Evolutionary conservation across 2,329 filamentous ascomycete species (phyloP).

Genomic region (Calonectria honghensis): DNA sequence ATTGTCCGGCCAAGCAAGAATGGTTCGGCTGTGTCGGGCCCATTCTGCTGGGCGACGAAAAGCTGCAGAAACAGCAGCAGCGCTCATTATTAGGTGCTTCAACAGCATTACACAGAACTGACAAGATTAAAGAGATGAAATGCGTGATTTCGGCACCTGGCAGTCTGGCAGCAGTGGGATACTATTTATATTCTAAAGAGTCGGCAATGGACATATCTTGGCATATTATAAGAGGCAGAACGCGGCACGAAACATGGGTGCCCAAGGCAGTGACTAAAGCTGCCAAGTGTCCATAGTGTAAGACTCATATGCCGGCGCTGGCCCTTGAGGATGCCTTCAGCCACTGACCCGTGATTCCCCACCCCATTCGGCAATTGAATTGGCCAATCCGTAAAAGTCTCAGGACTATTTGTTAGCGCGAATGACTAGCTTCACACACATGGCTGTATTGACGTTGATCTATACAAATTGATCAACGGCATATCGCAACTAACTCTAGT

Average conservation of each 20-base stretch:
- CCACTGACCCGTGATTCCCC: background rate
- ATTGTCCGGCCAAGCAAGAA: slow-evolving; percentile 7
- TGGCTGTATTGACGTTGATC: background rate
- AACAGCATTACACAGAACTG: background rate
- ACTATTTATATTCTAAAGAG: background rate
- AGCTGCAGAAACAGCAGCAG: background rate
- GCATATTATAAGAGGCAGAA: background rate
- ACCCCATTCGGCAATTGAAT: background rate
- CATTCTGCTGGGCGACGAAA: background rate
- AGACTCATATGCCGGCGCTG: background rate
- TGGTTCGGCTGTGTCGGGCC: background rate
- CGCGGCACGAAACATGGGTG: background rate
- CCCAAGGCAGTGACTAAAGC: background rate
- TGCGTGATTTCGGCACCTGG: background rate
- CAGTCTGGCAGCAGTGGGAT: background rate
- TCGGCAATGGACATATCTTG: background rate
- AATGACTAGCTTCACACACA: background rate
- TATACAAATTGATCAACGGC: background rate
- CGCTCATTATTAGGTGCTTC: background rate
- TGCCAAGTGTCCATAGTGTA: background rate
- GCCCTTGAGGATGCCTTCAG: background rate
- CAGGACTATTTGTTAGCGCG: background rate
- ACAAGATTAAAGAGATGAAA: background rate
- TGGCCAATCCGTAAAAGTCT: background rate
- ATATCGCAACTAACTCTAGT: background rate